Percentiles rank a stretch among this genome's conserved stretches.
phyloP scores from a whole-genome alignment of 2,329 filamentous ascomycete species.

The Fusarium poae region DNA sequence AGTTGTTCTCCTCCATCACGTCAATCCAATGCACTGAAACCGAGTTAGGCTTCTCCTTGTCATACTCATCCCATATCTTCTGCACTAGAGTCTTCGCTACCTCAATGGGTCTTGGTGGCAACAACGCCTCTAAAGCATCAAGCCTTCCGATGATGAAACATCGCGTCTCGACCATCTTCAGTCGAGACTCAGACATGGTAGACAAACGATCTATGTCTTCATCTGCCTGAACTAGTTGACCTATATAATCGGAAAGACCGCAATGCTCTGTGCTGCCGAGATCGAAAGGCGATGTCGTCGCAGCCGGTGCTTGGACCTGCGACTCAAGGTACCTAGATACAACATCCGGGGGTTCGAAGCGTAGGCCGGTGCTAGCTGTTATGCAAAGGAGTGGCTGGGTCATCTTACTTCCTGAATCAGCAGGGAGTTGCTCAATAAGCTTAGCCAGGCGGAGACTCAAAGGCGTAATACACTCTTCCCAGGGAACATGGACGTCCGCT shows the following conservation, averaged over 20 bases:
- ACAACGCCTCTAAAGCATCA: constrained; percentile 20
- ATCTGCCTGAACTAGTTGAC: constrained; percentile 25
- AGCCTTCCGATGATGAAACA: constrained; percentile 23
- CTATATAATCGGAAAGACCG: constrained; percentile 33
- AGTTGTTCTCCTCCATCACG: constrained; percentile 41
- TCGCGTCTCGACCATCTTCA: constrained; percentile 28
- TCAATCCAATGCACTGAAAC: constrained; percentile 41
- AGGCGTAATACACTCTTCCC: constrained; percentile 53
- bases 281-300: not conserved
- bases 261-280: constrained; percentile 23
- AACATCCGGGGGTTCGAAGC: constrained; percentile 19
- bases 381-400: constrained; percentile 54
- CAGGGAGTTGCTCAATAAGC: constrained; percentile 51
- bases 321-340: not conserved
- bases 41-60: constrained; percentile 15
- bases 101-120: constrained; percentile 31
- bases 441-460: constrained; percentile 49
- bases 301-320: not conserved
- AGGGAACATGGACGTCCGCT: constrained; percentile 37
- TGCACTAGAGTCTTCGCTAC: constrained; percentile 34
- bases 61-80: constrained; percentile 41
- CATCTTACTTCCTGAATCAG: constrained; percentile 52
- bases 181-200: constrained; percentile 4
- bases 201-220: constrained; percentile 28
- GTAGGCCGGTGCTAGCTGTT: constrained; percentile 52